Evolutionary conservation across 1,284 basidiomycete genomes (phyloP).

Genomic region (Porogramme epimiltina): DNA sequence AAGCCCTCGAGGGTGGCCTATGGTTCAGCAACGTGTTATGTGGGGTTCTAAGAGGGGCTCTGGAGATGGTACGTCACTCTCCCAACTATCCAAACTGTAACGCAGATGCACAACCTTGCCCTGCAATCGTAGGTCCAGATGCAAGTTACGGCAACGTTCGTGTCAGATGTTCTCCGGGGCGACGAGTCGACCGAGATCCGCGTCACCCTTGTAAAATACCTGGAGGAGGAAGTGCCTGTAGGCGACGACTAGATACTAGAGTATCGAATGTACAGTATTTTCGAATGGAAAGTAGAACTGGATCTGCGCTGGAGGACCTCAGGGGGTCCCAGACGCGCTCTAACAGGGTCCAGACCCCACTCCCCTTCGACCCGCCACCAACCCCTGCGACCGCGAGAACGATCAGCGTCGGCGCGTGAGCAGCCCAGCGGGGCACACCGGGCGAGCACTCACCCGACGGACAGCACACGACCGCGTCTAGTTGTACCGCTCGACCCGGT

Average conservation of each 20-base stretch:
- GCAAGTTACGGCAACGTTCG: constrained; percentile 90
- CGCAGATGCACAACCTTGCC: too few relatives aligned
- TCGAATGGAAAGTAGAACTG: constrained; percentile 8
- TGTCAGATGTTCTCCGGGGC: constrained; percentile 89
- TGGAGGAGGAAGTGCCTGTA: constrained; percentile 92
- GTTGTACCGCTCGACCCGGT: constrained; percentile 56
- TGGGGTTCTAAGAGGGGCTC: constrained; percentile 88
- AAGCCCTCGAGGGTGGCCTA: constrained; percentile 88
- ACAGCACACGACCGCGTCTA: constrained; percentile 1
- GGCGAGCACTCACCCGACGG: constrained; percentile 2
- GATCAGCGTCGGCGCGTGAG: constrained; percentile 7
- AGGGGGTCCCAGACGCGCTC: background rate
- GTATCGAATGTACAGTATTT: constrained; percentile 22
- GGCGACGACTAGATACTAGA: constrained; percentile 65
- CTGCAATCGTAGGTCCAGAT: constrained; percentile 78
- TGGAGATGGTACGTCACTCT: constrained; percentile 86
- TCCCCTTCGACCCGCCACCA: too few relatives aligned
- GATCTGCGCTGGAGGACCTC: constrained; percentile 1
- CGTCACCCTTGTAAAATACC: constrained; percentile 86
- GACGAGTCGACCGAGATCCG: constrained; percentile 95
- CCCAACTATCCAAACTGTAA: constrained; percentile 6
- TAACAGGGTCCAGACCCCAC: constrained; percentile 5
- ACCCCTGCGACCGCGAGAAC: constrained; percentile 7
- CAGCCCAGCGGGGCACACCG: background rate
- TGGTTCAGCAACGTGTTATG: constrained; percentile 98